phyloP scores from a whole-genome alignment of 805 yeast species.

The Kuraishia floccosa region DNA sequence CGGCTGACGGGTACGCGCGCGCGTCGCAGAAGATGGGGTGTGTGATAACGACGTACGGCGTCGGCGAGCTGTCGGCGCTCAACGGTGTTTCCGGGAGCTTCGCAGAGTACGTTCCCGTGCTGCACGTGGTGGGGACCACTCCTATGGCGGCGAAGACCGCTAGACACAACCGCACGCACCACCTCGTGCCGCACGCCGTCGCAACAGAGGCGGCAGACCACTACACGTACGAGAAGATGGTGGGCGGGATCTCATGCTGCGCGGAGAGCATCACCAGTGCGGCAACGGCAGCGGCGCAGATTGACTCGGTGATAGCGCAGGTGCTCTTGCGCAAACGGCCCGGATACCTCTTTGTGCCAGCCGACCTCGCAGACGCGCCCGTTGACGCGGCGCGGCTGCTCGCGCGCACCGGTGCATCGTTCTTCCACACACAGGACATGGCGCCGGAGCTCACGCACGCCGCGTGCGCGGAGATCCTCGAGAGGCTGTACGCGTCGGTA shows the following conservation, averaged over 20 bases:
- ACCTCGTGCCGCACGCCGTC: constrained; percentile 42
- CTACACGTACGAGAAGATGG: constrained; percentile 52
- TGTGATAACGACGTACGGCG: constrained; percentile 36
- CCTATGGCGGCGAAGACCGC: constrained; percentile 7
- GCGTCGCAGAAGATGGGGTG: constrained; percentile 23
- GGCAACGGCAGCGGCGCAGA: constrained; percentile 37
- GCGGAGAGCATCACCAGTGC: constrained; percentile 37
- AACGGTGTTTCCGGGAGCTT: constrained; percentile 38
- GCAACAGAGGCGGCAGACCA: constrained; percentile 50
- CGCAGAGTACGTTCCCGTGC: constrained; percentile 32
- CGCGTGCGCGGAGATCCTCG: constrained; percentile 33
- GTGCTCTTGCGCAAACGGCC: constrained; percentile 58
- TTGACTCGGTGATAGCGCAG: constrained; percentile 54
- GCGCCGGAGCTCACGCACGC: constrained; percentile 14
- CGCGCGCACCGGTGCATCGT: constrained; percentile 5
- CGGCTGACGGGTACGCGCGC: constrained; percentile 36
- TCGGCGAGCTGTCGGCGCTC: constrained; percentile 38
- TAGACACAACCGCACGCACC: constrained; percentile 33
- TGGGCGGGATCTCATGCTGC: constrained; percentile 42
- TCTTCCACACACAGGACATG: constrained; percentile 11
- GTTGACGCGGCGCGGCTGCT: constrained; percentile 22
- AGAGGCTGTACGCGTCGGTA: constrained; percentile 35
- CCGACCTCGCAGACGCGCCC: constrained; percentile 42
- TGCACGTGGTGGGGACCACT: constrained; percentile 40
- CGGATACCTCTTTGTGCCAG: constrained; percentile 72